Base-by-base conservation (phyloP, 257 asterid genomes). In the Hygrophila difformis region DNA sequence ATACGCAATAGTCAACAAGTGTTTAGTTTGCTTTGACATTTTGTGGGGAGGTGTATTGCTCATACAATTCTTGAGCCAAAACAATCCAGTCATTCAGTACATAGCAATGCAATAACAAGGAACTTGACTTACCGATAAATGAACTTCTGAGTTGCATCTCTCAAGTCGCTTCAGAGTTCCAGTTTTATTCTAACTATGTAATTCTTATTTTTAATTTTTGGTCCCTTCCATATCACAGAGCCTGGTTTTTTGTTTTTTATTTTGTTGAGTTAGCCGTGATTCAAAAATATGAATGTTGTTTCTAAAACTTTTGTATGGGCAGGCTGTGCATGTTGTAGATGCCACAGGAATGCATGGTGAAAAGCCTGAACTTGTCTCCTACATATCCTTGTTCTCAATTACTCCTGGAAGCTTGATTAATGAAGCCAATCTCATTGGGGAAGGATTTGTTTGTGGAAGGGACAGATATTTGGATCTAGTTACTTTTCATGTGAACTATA, bases 251-350 rank as follows among this genome's bases (percentile, higher is more conserved):
- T n/a, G n/a, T n/a, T n/a, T n/a, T n/a, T n/a, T n/a, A n/a, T n/a
- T n/a, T n/a, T n/a, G n/a, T n/a, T n/a, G n/a, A n/a, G n/a, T n/a
- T n/a, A n/a, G n/a, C n/a, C n/a, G n/a, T n/a, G n/a, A n/a, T n/a
- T n/a, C n/a, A n/a, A n/a, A n/a, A n/a, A n/a, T n/a, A n/a, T n/a
- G n/a, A n/a, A n/a, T n/a, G n/a, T n/a, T n/a, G n/a, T n/a, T n/a
- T n/a, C n/a, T n/a, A n/a, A n/a, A n/a, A n/a, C n/a, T n/a, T n/a
- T n/a, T n/a, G n/a, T n/a, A n/a, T n/a, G n/a, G 56, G 53, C 81
- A 85, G 98, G 86, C 80, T 19, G 96, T 89, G 60, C 96, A 89
- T 44, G 93, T 86, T 14, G 88, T 89, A 55, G 88, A 86, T 61
- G 62, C 81, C 34, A 69, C 69, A 1, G 73, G 63, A 65, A 39